A percentile compares a stretch with the other conserved stretches of the same genome.
phyloP scores from a whole-genome alignment of 2,329 filamentous ascomycete species.

The Cryphonectria carpinicola region DNA sequence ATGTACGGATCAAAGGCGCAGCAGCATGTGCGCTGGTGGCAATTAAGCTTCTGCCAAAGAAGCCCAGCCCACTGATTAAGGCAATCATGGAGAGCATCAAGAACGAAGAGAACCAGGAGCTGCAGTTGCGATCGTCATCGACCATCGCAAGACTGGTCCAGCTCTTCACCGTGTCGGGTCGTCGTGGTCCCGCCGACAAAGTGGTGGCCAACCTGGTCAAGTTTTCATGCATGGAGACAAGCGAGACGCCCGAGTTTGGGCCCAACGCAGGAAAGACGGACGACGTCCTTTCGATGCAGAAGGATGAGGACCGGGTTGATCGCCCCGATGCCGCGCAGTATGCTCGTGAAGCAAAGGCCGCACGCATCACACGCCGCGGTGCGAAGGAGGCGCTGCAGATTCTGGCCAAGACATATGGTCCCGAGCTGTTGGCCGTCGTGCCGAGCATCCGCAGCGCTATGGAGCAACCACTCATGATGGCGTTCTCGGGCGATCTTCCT shows the following conservation, averaged over 20 bases:
- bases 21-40: constrained; percentile 87
- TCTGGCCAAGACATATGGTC: constrained; percentile 77
- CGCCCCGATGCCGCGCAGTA: constrained; percentile 90
- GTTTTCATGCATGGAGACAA: constrained; percentile 96
- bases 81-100: constrained; percentile 99
- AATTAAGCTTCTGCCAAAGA: constrained; percentile 88
- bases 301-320: constrained; percentile 94
- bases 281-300: constrained; percentile 89
- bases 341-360: constrained; percentile 85
- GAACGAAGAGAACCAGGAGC: constrained; percentile 84
- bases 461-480: constrained; percentile 75
- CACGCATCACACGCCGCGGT: constrained; percentile 86
- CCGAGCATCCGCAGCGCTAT: constrained; percentile 82
- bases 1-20: constrained; percentile 83
- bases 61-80: constrained; percentile 90
- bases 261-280: constrained; percentile 78
- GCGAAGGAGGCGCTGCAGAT: constrained; percentile 94
- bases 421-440: constrained; percentile 77
- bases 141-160: constrained; percentile 87
- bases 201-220: constrained; percentile 95
- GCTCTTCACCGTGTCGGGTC: constrained; percentile 78
- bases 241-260: constrained; percentile 93
- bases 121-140: constrained; percentile 84
- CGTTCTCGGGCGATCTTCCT: constrained; percentile 75
- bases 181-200: constrained; percentile 88